Base-by-base conservation (phyloP, 2,329 filamentous ascomycete genomes). In the Fusarium gaditjirri region DNA sequence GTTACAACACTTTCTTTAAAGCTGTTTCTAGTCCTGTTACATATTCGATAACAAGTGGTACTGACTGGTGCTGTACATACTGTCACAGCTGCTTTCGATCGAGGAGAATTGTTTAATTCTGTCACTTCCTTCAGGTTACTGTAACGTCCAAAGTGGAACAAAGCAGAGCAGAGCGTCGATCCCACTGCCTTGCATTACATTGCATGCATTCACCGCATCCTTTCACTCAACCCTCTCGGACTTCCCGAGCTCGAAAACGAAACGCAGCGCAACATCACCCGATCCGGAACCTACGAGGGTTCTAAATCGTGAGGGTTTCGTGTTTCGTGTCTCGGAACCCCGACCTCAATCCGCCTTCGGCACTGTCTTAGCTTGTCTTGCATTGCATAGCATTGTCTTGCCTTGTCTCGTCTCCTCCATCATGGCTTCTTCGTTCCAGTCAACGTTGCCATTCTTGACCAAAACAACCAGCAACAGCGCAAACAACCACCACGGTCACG, bases 361-460 rank as follows among this genome's bases (percentile, higher is more conserved):
- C 46, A 59, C 50, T 60, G 66, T 63, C 65, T 60, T 49, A 35
- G 17, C 23, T 19, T 54, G 62, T 53, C 47, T 62, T 60, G 61
- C 64, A 41, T 56, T 39, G 47, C n/a, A n/a, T n/a, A n/a, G n/a
- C n/a, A n/a, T 19, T 54, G 62, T 53, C 47, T 62, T 60, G 61
- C 64, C 47, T 56, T 39, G 47, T 50, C 43, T 43, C 38, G 31
- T 27, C 29, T 62, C 42, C 53, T 61, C 69, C 63, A 65, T 65
- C 70, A 76, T 75, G 70, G 67, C 77, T 63, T 76, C 77, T 67
- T 74, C 75, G 59, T 75, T 73, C 65, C 77, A 73, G 74, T 81
- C 83, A 56, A 80, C 81, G 53, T 77, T 83, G 71, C 83, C 86
- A 59, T 83, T 83, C 73, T 78, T 84, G 68, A 79, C 82, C 67